Conservation (phyloP, 192 early-diverging fungal species). For the Backusella liffmaniae region DNA sequence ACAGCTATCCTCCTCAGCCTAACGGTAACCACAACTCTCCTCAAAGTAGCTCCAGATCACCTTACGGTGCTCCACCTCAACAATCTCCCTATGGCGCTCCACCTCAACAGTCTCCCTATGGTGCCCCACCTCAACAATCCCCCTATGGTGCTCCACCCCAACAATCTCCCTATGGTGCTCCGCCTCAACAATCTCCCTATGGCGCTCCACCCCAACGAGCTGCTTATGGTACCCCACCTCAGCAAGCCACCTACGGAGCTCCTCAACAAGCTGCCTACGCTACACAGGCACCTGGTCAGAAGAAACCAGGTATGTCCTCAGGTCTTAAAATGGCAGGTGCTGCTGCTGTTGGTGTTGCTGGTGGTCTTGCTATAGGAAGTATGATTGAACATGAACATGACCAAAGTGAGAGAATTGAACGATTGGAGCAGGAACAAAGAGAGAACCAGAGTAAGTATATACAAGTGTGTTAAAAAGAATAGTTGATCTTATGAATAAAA, state of each 20-base stretch:
- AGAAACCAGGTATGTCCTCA: slow-evolving; percentile 17
- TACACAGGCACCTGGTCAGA: not conserved
- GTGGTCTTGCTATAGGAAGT: slow-evolving; percentile 32
- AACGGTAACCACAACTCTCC: not conserved
- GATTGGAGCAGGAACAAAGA: slow-evolving; percentile 25
- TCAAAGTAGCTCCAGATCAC: not conserved
- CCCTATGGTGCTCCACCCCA: slow-evolving; percentile 3
- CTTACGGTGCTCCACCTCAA: not conserved
- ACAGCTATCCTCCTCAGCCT: slow-evolving; percentile 13
- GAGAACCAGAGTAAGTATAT: slow-evolving; percentile 13
- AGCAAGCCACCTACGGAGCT: not conserved
- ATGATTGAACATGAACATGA: slow-evolving; percentile 33
- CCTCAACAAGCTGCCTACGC: not conserved
- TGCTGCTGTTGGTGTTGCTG: slow-evolving; percentile 26
- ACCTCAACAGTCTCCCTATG: slow-evolving; percentile 1
- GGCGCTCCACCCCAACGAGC: not conserved
- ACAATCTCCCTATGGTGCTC: not conserved
- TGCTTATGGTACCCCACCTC: not conserved
- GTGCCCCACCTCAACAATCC: not conserved
- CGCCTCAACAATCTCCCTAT: not conserved
- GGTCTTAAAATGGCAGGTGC: slow-evolving; percentile 32
- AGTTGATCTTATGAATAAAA: not conserved
- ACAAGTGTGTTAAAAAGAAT: not conserved
- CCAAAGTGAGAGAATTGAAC: slow-evolving; percentile 25
- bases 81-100: not conserved